These are phyloP conservation scores for Sarocladiaceae sp. DNA, from an alignment of 2,329 filamentous ascomycete genomes.

Conservation along the genomic window DNA sequence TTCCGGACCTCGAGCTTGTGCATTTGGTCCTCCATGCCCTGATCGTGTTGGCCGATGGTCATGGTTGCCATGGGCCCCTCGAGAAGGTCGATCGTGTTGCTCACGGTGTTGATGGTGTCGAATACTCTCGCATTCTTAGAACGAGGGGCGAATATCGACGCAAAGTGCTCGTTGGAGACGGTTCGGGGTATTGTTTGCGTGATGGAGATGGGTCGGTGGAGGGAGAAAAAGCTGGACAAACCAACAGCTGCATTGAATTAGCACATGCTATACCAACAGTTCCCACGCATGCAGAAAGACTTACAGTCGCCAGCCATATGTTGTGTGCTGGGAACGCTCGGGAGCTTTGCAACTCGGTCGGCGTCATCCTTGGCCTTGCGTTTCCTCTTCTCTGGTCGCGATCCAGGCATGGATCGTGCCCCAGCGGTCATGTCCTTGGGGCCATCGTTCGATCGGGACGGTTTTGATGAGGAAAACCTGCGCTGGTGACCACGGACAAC, in stretches of 20 bases:
- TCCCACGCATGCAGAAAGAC: too few relatives aligned
- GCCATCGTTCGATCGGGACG: conserved; percentile 56
- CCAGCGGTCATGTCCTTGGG: conserved; percentile 38
- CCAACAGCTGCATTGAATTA: conserved; percentile 62
- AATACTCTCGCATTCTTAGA: conserved; percentile 46
- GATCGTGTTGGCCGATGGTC: conserved; percentile 38
- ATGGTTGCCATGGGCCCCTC: conserved; percentile 54
- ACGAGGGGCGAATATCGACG: conserved; percentile 67
- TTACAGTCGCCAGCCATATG: conserved; percentile 65
- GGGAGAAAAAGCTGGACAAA: conserved; percentile 90
- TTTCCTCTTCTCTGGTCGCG: conserved; percentile 51
- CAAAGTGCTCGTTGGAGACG: conserved; percentile 71
- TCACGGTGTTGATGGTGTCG: conserved; percentile 65
- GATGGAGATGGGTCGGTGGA: conserved; percentile 90
- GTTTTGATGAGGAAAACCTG: conserved; percentile 58
- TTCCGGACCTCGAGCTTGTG: conserved; percentile 50
- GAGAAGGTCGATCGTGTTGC: conserved; percentile 53
- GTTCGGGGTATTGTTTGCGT: conserved; percentile 73
- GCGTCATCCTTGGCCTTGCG: conserved; percentile 51
- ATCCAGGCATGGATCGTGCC: conserved; percentile 45
- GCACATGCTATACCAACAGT: too few relatives aligned
- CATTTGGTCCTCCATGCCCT: conserved; percentile 40
- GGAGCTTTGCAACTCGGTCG: conserved; percentile 53
- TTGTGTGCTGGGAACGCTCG: conserved; percentile 71
- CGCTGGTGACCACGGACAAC: conserved; percentile 43